Evolutionary conservation across 2,329 filamentous ascomycete species (phyloP).

Genomic region (Monosporascus ibericus): DNA sequence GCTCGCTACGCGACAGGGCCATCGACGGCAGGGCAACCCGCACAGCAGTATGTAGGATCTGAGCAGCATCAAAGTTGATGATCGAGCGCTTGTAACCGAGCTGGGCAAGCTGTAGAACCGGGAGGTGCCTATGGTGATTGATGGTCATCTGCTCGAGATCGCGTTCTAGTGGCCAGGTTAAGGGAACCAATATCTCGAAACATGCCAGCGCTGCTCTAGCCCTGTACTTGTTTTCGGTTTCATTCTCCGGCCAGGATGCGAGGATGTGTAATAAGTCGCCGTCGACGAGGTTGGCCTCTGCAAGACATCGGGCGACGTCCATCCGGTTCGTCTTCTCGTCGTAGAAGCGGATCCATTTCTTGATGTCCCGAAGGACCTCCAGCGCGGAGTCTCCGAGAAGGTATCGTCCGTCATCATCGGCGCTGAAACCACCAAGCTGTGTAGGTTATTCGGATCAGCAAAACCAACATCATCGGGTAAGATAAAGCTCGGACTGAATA

Average conservation of each 20-base stretch:
- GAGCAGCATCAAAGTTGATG: conserved; percentile 72
- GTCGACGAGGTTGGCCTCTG: conserved; percentile 86
- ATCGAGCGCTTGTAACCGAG: conserved; percentile 84
- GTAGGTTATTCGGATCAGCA: conserved; percentile 11
- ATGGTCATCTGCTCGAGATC: conserved; percentile 76
- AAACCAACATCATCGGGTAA: not conserved
- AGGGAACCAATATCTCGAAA: conserved; percentile 81
- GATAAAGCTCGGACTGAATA: not conserved
- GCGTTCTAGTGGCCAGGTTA: conserved; percentile 90
- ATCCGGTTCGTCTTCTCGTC: conserved; percentile 90
- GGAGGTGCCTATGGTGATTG: conserved; percentile 88
- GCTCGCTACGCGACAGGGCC: conserved; percentile 68
- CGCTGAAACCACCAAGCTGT: conserved; percentile 78
- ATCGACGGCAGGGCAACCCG: conserved; percentile 80
- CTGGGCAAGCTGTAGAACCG: conserved; percentile 83
- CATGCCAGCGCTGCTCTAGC: conserved; percentile 77
- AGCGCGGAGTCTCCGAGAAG: conserved; percentile 88
- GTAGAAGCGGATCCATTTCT: conserved; percentile 91
- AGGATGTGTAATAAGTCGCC: conserved; percentile 89
- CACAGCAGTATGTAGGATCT: conserved; percentile 74
- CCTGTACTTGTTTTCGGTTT: conserved; percentile 67
- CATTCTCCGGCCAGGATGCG: conserved; percentile 70
- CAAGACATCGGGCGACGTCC: conserved; percentile 88
- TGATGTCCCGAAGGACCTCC: conserved; percentile 86
- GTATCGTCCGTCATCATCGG: conserved; percentile 76